Evolutionary conservation across 768 basidiomycete genomes (phyloP).

Genomic region (Russula vinacea): DNA sequence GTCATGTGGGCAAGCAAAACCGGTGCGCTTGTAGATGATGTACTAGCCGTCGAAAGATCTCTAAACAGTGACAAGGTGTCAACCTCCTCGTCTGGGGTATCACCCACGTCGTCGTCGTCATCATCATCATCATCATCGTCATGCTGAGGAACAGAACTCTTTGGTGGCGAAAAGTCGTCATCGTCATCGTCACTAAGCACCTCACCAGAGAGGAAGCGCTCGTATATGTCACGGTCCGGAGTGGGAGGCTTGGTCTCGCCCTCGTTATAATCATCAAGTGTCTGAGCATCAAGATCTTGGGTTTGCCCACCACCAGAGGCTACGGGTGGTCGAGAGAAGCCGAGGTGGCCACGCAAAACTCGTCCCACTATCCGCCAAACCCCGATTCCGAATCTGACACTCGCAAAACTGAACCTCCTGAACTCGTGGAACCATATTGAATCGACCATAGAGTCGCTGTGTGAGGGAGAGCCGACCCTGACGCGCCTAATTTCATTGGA

Average conservation of each 20-base stretch:
- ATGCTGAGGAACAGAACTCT: conserved; percentile 7
- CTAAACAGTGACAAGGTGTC: conserved; percentile 47
- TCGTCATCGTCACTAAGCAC: conserved; percentile 48
- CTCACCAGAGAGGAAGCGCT: conserved; percentile 60
- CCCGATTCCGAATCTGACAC: conserved; percentile 24
- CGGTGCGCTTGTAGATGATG: conserved; percentile 40
- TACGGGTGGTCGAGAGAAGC: conserved; percentile 3
- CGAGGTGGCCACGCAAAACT: conserved; percentile 22
- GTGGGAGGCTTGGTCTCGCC: conserved; percentile 28
- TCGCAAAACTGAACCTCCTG: conserved; percentile 22
- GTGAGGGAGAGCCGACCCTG: conserved; percentile 37
- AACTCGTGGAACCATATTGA: conserved; percentile 44
- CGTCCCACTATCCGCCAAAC: conserved; percentile 19
- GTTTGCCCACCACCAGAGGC: background rate
- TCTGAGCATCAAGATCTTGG: background rate
- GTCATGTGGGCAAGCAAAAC: conserved; percentile 56
- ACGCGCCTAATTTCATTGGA: conserved; percentile 51
- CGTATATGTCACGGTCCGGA: conserved; percentile 45
- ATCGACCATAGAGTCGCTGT: conserved; percentile 43
- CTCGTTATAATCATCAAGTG: background rate
- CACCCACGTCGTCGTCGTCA: conserved; percentile 23
- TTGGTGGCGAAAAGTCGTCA: conserved; percentile 38
- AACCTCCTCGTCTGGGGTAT: conserved; percentile 35
- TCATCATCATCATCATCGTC: conserved; percentile 32
- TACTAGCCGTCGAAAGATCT: conserved; percentile 47